Percentiles rank a stretch among this genome's conserved stretches.
These are phyloP conservation scores for Tardiomyces digboiensis DNA, from an alignment of 1,139 yeast species.

Conservation along the genomic window DNA sequence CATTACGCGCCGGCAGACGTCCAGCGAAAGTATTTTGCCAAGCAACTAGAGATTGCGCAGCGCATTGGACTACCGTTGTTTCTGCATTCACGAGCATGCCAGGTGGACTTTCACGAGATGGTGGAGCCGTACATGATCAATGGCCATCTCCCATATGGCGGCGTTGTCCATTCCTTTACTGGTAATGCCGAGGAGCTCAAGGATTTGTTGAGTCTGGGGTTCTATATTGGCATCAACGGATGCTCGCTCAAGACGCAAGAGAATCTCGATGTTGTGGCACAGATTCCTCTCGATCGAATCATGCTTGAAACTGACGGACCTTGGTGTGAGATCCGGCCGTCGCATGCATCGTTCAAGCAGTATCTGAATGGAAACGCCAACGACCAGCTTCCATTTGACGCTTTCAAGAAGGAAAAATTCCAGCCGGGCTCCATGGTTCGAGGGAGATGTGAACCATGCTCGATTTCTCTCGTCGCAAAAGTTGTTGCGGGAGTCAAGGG, in stretches of 20 bases:
- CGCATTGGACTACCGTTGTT: slow-evolving; percentile 63
- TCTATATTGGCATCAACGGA: slow-evolving; percentile 81
- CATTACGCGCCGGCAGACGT: slow-evolving; percentile 60
- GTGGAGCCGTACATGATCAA: slow-evolving; percentile 45
- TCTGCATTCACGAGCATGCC: slow-evolving; percentile 81
- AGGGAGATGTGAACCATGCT: slow-evolving; percentile 88
- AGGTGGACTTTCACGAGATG: slow-evolving; percentile 63
- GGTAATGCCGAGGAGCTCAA: slow-evolving; percentile 59
- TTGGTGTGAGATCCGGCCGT: slow-evolving; percentile 89
- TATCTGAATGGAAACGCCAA: slow-evolving; percentile 22
- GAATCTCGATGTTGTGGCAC: slow-evolving; percentile 54
- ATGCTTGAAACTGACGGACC: slow-evolving; percentile 96
- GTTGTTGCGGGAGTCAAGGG: slow-evolving; percentile 55
- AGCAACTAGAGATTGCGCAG: slow-evolving; percentile 59
- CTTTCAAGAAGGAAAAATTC: slow-evolving; percentile 56
- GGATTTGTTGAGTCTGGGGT: slow-evolving; percentile 45
- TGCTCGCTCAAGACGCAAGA: slow-evolving; percentile 80
- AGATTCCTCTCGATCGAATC: slow-evolving; percentile 57
- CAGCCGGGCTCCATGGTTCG: slow-evolving; percentile 46
- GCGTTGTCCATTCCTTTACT: slow-evolving; percentile 92
- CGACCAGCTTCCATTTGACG: slow-evolving; percentile 30
- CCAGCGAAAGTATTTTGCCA: slow-evolving; percentile 57
- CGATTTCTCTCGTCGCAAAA: slow-evolving; percentile 72
- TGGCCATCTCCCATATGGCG: slow-evolving; percentile 33
- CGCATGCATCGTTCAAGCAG: slow-evolving; percentile 64